A percentile compares a stretch with the other conserved stretches of the same genome.
Conservation (phyloP, 345 rosid genomes). For the Eutrema japonicum region DNA sequence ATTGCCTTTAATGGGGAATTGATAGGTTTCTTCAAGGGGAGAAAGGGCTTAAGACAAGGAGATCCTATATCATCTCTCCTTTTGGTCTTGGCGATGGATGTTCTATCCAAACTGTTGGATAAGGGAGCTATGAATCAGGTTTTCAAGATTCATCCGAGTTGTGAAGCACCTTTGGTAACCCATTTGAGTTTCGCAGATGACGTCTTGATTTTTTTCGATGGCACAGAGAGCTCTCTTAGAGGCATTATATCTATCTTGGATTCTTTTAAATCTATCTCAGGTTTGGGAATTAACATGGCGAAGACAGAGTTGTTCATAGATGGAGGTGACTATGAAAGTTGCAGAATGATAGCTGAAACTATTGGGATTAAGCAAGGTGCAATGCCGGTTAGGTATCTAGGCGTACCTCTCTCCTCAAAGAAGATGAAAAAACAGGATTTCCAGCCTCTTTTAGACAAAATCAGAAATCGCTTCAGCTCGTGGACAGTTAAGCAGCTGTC, state of each 20-base stretch:
- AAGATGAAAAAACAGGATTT: neutral
- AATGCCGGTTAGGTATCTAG: neutral
- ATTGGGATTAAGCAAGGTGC: neutral
- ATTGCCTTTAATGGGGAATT: neutral
- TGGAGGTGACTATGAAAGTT: neutral
- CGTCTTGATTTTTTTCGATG: neutral
- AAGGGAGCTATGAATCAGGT: accelerated
- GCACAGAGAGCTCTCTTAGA: accelerated
- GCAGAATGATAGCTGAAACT: accelerated
- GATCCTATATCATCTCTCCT: neutral
- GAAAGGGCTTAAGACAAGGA: neutral
- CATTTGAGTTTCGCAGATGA: slow-evolving; percentile 1
- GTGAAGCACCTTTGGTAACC: neutral
- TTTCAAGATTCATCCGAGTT: accelerated
- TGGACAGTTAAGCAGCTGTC: neutral
- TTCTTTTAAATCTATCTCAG: accelerated
- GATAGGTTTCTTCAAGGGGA: neutral
- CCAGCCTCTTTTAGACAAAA: neutral
- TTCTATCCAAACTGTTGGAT: neutral
- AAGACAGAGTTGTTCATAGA: neutral
- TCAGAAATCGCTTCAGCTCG: accelerated
- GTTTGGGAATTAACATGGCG: neutral
- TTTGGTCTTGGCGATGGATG: neutral
- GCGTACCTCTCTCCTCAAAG: neutral
- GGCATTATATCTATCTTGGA: neutral